Base-by-base conservation (phyloP, 306 rosid species). In the Begonia peltatifolia region DNA sequence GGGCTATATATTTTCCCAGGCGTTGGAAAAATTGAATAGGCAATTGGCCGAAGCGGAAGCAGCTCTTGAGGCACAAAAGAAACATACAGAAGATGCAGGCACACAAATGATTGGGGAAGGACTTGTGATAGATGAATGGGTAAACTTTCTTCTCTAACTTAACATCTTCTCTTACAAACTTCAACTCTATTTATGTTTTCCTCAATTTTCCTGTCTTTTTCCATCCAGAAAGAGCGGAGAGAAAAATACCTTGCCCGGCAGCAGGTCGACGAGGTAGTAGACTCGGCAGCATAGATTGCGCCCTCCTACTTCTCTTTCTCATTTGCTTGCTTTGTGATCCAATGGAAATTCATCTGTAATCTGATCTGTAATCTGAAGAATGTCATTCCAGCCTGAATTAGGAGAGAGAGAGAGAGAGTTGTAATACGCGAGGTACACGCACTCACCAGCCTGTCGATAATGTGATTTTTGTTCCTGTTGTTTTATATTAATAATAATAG, bases 111-210 rank as follows among this genome's bases (percentile, higher is more conserved):
- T 87, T 10, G 93, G 95, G 54, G 93, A 87, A 67, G 95, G 95
- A 54, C 95, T 90, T 9, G 97, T 90, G 50, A 90, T 90, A 61
- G 95, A 90, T 61, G 95, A 90, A 80, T 86, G 95, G 95, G 95
- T 85, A 55, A 2, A 71, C 85, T 73, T 16, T 54, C 14, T 51
- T 38, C 41, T 50, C 18, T 50, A 44, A 44, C 48, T 2, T 44
- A 10, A 44, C 12, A 58, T 22, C 56, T 57, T 14, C 38, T 6
- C 3, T 20, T 10, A 25, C 15, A 16, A 12, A 38, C 50, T 50
- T 9, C 9, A 12, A 0, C 17, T 12, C 18, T 20, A 12, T 60
- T 17, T 10, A 7, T n/a, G 11, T 12, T 11, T 0, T 23, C 41
- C 14, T 52, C 48, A 54, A 73, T 6, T 42, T 3, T 53, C 50